Evolutionary conservation across 106 monocot genomes (phyloP), one percentile per base, ranked within the genome.

Genomic region (Alisma plantagoaquatica): DNA sequence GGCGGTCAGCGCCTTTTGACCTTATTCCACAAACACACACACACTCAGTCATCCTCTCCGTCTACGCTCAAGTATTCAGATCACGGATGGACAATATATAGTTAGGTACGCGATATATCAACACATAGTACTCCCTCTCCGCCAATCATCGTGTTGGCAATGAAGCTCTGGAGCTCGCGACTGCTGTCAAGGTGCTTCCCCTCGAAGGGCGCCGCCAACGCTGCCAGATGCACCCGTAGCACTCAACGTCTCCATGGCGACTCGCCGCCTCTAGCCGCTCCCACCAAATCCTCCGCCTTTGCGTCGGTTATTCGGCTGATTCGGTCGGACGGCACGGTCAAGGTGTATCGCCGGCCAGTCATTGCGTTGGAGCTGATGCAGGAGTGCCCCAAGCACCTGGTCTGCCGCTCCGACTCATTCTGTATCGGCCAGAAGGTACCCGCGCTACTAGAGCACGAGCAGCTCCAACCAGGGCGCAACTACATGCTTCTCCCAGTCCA

Each of bases 331-430:
- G 81, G 91, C 8, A 46, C 33, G 22, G 75, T 86, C 48, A 49
- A 52, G 24, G 2, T 64, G 9, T 91, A 75, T 81, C 10, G 52
- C n/a, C 41, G 46, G 10, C 56, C 81, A 28, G 54, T 91, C n/a
- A 45, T 35, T 3, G 85, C 73, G 2, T 55, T 65, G 43, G 75
- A 81, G 69, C 61, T 85, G 49, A 75, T 73, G 81, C 18, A 5
- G 10, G 66, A 75, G 42, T 58, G 73, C 60, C 81, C 81, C 0
- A 33, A 56, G 43, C 77, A 91, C 67, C 67, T 78, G 19, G 29
- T 91, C 31, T 91, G 91, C 73, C 77, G 64, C 52, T 75, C 91
- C 23, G 91, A 91, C 29, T 46, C 75, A 48, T 78, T 91, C 75
- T 73, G 74, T 64, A 75, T 91, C 48, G 91, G 91, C 27, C 73